Base-by-base conservation (phyloP, 2,329 filamentous ascomycete species). In the Talaromyces sp. region DNA sequence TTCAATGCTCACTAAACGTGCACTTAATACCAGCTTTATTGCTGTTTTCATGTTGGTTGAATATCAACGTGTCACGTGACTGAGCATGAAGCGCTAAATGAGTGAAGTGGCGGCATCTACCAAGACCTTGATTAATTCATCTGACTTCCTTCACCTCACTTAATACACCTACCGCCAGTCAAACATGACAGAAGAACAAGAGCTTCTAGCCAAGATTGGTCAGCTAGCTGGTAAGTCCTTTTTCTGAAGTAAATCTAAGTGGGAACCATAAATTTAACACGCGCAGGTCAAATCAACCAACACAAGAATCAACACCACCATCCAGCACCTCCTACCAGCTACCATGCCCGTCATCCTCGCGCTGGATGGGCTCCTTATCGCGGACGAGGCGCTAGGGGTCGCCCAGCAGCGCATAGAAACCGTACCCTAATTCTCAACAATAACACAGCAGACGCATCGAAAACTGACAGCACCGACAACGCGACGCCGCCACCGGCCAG, bases 201-300 rank as follows among this genome's bases (percentile, higher is more conserved):
- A 84, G 67, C 78, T 87, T 58, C 76, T 85, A 64, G 80, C 82
- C 65, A 83, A 81, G 72, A 87, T 87, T 72, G 81, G 83, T 73
- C 83, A 83, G 70, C 78, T 87, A 72, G 82, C 83, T 77, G 84
- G 84, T 86, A 76, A 75, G 78, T 74, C 54, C 27, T 39, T 22
- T 35, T 65, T 9, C 10, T 13, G 4, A 45, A 1, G 2, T n/a
- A 73, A 41, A 57, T 37, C 47, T 31, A 59, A 60, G 33, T 64
- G 33, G 54, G 45, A 43, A 56, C 65, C 37, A 43, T 45, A 59
- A 31, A 31, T 64, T 69, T 52, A 68, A 67, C 47, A 65, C 50
- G 50, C 45, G 10, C 68, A 92, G 90, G 90, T 70, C 89, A 91
- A 77, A 94, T 95, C 74, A 93, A 93, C 75, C 87, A 88, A 61